These are phyloP conservation scores for Toxoplasma gondii DNA, from an alignment of 169 alveolate species.

Conservation along the genomic window DNA sequence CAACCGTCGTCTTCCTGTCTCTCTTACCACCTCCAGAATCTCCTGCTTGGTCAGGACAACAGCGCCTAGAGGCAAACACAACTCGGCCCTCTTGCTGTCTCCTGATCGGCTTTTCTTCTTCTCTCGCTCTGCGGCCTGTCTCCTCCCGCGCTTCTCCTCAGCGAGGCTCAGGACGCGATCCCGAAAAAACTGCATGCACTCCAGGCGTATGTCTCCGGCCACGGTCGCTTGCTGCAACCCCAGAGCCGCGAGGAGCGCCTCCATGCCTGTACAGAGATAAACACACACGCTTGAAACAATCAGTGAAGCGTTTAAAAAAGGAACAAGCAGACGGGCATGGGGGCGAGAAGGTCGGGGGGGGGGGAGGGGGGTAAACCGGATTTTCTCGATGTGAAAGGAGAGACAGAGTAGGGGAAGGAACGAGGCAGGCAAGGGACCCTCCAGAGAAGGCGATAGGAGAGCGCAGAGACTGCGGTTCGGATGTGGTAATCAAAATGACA, in stretches of 20 bases:
- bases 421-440: too few species aligned
- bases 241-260: slow-evolving; percentile 45
- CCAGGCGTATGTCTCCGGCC: slow-evolving; percentile 40
- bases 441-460: too few species aligned
- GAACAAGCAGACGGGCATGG: background rate
- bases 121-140: background rate
- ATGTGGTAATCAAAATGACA: too few species aligned
- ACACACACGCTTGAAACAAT: background rate
- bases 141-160: background rate
- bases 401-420: too few species aligned
- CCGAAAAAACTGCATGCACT: slow-evolving; percentile 61
- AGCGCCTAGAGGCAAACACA: background rate
- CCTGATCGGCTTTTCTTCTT: background rate
- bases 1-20: background rate
- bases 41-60: background rate
- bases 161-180: background rate
- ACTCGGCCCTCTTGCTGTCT: background rate
- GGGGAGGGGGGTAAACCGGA: too few species aligned
- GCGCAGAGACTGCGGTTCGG: too few species aligned
- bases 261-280: slow-evolving; percentile 53
- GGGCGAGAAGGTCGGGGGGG: background rate
- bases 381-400: too few species aligned
- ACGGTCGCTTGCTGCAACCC: slow-evolving; percentile 60
- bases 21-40: background rate
- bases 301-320: background rate